These are phyloP conservation scores for Corymbia calophylla DNA, from an alignment of 441 rosid species.

Conservation along the genomic window DNA sequence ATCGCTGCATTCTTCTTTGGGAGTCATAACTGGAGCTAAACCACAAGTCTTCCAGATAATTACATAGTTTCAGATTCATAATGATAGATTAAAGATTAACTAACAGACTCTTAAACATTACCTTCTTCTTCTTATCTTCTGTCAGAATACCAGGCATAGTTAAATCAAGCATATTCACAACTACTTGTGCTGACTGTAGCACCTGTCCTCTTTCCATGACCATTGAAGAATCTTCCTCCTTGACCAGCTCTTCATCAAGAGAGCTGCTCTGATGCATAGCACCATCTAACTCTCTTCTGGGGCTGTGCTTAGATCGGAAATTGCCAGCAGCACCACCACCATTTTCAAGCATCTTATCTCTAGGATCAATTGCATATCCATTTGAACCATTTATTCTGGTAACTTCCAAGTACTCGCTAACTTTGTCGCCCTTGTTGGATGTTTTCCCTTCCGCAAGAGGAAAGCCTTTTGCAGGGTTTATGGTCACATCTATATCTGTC, in stretches of 20 bases:
- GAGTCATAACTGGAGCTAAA: not conserved
- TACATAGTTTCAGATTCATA: not conserved
- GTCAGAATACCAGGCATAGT: conserved; percentile 72
- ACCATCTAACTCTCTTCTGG: conserved; percentile 18
- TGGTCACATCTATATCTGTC: conserved; percentile 73
- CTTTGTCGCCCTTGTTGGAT: conserved; percentile 24
- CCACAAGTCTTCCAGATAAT: not conserved
- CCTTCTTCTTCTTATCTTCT: conserved; percentile 77
- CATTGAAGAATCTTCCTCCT: conserved; percentile 29
- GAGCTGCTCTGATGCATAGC: conserved; percentile 23
- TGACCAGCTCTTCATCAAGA: conserved; percentile 30
- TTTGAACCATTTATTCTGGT: conserved; percentile 26
- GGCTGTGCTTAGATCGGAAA: conserved; percentile 20
- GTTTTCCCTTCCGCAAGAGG: conserved; percentile 37
- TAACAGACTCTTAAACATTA: conserved; percentile 11
- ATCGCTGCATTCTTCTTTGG: not conserved
- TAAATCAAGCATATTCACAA: conserved; percentile 81
- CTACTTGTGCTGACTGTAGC: conserved; percentile 68
- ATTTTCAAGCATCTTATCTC: conserved; percentile 22
- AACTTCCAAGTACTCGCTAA: conserved; percentile 39
- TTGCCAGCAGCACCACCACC: conserved; percentile 16
- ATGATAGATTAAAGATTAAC: not conserved
- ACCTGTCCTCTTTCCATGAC: conserved; percentile 59
- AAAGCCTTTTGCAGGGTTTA: conserved; percentile 65
- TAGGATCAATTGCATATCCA: conserved; percentile 31